Evolutionary conservation across 1,284 basidiomycete genomes (phyloP).

Genomic region (Ganoderma leucocontextum): DNA sequence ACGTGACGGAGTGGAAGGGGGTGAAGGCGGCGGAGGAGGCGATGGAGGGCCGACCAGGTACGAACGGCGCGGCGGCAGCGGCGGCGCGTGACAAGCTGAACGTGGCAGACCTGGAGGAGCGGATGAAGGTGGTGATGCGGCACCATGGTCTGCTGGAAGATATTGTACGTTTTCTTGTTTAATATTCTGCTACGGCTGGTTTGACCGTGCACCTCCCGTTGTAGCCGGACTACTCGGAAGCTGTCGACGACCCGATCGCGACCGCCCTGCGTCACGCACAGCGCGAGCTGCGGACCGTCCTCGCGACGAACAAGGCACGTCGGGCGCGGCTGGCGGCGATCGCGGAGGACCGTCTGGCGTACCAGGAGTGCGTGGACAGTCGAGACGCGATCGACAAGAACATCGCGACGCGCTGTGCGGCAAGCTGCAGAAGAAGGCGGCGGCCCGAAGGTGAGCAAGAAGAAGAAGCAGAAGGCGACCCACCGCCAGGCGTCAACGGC

Average conservation of each 20-base stretch:
- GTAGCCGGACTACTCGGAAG: slow-evolving; percentile 79
- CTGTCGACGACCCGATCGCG: slow-evolving; percentile 93
- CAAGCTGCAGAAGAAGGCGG: slow-evolving; percentile 82
- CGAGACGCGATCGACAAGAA: slow-evolving; percentile 87
- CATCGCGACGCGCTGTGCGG: slow-evolving; percentile 73
- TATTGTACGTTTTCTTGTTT: slow-evolving; percentile 41
- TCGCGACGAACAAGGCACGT: slow-evolving; percentile 85
- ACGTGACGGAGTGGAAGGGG: slow-evolving; percentile 71
- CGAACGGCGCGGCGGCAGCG: no score
- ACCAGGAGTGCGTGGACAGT: slow-evolving; percentile 86
- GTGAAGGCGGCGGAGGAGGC: slow-evolving; percentile 80
- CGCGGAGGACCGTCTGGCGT: slow-evolving; percentile 89
- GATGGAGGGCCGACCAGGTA: no score
- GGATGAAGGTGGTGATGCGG: no score
- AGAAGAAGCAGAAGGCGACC: slow-evolving; percentile 74
- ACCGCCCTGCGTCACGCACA: slow-evolving; percentile 91
- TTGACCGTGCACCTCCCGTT: no score
- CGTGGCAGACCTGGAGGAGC: no score
- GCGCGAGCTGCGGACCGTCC: slow-evolving; percentile 77
- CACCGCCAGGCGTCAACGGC: no score
- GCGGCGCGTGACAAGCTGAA: no score
- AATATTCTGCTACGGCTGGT: no score
- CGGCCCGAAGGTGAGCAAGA: slow-evolving; percentile 68
- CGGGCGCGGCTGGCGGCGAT: slow-evolving; percentile 78
- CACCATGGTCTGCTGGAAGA: no score